Evolutionary conservation across 129 eudicot genomes (phyloP).

Genomic region (Artemisia tridentata): DNA sequence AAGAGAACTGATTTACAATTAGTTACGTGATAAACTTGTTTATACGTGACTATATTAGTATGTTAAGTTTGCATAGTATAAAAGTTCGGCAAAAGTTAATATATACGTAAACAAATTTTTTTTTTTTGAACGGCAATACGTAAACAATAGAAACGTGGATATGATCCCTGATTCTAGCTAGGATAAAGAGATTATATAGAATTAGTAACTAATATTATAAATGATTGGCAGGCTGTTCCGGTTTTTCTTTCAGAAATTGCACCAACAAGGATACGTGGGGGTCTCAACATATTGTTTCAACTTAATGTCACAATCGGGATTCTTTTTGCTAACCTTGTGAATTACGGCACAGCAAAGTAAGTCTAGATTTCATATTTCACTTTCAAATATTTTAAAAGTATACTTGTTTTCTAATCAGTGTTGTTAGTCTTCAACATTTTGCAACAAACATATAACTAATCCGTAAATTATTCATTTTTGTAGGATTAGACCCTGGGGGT

Average conservation of each 20-base stretch:
- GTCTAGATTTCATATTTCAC: background rate
- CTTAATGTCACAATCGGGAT: slow-evolving; percentile 91
- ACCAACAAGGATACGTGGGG: slow-evolving; percentile 92
- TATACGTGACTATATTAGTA: background rate
- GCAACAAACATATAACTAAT: background rate
- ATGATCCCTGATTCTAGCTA: background rate
- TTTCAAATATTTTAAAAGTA: background rate
- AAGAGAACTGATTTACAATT: background rate
- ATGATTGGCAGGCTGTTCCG: slow-evolving; percentile 75
- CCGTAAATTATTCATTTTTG: background rate
- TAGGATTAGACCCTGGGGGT: slow-evolving; percentile 88
- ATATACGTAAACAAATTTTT: too few relatives aligned
- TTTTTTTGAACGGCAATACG: too few relatives aligned
- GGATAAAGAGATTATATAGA: background rate
- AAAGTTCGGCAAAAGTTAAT: too few relatives aligned
- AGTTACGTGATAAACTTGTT: background rate
- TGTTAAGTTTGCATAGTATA: too few relatives aligned
- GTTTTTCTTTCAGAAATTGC: slow-evolving; percentile 93
- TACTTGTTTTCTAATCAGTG: background rate
- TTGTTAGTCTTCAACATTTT: background rate
- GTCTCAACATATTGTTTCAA: slow-evolving; percentile 84
- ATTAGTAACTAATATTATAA: too few relatives aligned
- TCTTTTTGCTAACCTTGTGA: slow-evolving; percentile 87
- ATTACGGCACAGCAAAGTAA: slow-evolving; percentile 79
- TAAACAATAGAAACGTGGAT: background rate